phyloP scores from a whole-genome alignment of 139 green algal species.

The Tetraselmis chui region DNA sequence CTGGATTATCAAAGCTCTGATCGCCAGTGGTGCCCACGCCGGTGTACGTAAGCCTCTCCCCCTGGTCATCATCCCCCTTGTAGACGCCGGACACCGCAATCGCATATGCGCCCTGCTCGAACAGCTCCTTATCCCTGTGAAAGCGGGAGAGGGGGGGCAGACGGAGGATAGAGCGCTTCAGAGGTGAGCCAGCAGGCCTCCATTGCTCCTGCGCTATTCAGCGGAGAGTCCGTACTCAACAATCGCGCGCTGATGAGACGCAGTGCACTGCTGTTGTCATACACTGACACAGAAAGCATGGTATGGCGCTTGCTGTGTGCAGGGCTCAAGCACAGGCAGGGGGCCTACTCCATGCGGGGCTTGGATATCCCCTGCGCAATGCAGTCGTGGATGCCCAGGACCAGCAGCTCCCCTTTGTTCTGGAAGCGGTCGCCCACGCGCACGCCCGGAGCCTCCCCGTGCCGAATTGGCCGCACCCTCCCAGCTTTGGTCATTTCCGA shows the following conservation, averaged over 20 bases:
- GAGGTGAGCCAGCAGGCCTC: too few relatives aligned
- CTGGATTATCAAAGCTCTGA: not conserved
- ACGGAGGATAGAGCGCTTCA: too few relatives aligned
- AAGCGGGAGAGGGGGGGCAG: too few relatives aligned
- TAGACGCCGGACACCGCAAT: not conserved
- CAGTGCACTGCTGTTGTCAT: too few relatives aligned
- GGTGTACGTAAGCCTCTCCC: not conserved
- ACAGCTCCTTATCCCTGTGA: too few relatives aligned
- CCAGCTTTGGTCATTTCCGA: not conserved
- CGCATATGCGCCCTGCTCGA: not conserved
- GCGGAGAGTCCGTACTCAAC: too few relatives aligned
- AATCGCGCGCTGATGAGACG: too few relatives aligned
- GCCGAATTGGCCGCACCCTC: not conserved
- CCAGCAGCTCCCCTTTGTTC: not conserved
- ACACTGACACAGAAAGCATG: too few relatives aligned
- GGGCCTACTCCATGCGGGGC: not conserved
- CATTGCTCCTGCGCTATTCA: too few relatives aligned
- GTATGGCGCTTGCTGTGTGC: too few relatives aligned
- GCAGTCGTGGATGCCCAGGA: not conserved
- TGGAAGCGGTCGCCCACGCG: not conserved
- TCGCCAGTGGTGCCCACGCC: not conserved
- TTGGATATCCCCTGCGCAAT: not conserved
- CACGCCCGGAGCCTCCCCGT: not conserved
- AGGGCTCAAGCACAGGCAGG: too few relatives aligned
- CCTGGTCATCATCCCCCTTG: not conserved